Percentiles rank a stretch among this genome's conserved stretches.
Evolutionary conservation across 805 yeast genomes (phyloP).

Genomic region (Zygoascus bituminiphila): DNA sequence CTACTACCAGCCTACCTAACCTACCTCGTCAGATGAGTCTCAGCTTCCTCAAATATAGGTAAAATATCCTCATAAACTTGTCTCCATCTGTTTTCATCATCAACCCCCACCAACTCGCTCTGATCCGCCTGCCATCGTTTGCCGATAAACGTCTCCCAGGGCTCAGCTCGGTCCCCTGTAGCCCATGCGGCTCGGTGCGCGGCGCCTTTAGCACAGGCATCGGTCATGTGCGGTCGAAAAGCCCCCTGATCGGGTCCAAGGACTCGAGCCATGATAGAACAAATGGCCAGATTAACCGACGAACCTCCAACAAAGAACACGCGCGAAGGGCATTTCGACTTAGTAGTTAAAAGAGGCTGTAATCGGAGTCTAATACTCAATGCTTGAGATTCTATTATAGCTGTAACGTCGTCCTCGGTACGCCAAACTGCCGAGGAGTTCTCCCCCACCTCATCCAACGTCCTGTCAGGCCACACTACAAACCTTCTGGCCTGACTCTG

Average conservation of each 20-base stretch:
- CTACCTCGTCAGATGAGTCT: not conserved
- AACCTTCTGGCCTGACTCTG: constrained; percentile 31
- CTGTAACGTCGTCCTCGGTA: constrained; percentile 54
- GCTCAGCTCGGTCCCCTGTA: not conserved
- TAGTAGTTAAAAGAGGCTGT: constrained; percentile 58
- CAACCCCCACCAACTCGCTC: not conserved
- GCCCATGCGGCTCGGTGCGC: constrained; percentile 66
- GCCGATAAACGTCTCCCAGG: constrained; percentile 15
- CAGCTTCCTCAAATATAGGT: not conserved
- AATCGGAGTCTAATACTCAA: constrained; percentile 73
- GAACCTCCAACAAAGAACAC: constrained; percentile 86
- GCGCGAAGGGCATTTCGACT: constrained; percentile 47
- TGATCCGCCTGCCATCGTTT: constrained; percentile 7
- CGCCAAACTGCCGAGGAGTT: constrained; percentile 10
- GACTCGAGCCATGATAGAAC: constrained; percentile 59
- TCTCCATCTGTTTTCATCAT: not conserved
- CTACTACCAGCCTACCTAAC: not conserved
- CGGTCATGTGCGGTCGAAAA: constrained; percentile 65
- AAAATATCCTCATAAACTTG: not conserved
- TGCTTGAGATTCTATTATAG: constrained; percentile 83
- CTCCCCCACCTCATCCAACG: not conserved
- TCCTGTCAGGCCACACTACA: constrained; percentile 7
- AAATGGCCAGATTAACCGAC: constrained; percentile 60
- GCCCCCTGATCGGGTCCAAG: constrained; percentile 61
- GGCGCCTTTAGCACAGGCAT: constrained; percentile 91